Evolutionary conservation across 2,329 filamentous ascomycete genomes (phyloP).

Genomic region (Neofusicoccum sp.): DNA sequence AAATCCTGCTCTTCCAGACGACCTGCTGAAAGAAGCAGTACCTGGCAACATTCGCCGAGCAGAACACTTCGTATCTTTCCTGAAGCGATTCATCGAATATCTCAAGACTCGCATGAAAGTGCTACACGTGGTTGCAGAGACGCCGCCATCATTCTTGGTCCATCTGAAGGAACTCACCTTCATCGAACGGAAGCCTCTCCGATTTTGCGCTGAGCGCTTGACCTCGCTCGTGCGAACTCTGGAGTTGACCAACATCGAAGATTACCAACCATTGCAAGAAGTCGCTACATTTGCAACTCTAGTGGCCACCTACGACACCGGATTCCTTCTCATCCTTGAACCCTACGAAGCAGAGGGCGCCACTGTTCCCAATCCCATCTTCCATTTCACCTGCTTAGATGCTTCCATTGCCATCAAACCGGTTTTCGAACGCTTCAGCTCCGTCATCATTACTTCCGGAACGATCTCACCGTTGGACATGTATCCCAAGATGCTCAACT

Average conservation of each 20-base stretch:
- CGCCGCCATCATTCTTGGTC: slow-evolving; percentile 85
- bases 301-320: slow-evolving; percentile 94
- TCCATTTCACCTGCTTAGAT: slow-evolving; percentile 95
- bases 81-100: slow-evolving; percentile 97
- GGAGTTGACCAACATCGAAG: slow-evolving; percentile 95
- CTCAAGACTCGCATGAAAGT: slow-evolving; percentile 98
- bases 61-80: slow-evolving; percentile 91
- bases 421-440: slow-evolving; percentile 95
- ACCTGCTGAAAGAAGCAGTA: slow-evolving; percentile 90
- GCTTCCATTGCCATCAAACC: slow-evolving; percentile 97
- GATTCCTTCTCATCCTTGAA: slow-evolving; percentile 93
- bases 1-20: slow-evolving; percentile 89
- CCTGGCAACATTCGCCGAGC: slow-evolving; percentile 94
- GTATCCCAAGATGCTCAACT: slow-evolving; percentile 98
- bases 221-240: slow-evolving; percentile 93
- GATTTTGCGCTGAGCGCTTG: slow-evolving; percentile 91
- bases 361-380: slow-evolving; percentile 91
- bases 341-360: slow-evolving; percentile 95
- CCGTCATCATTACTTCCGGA: slow-evolving; percentile 96
- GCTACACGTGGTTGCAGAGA: slow-evolving; percentile 94
- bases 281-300: slow-evolving; percentile 96
- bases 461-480: slow-evolving; percentile 97
- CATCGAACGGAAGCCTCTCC: slow-evolving; percentile 91
- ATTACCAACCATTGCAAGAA: slow-evolving; percentile 94
- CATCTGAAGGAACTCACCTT: slow-evolving; percentile 95